Evolutionary conservation across 768 basidiomycete species (phyloP).

Genomic region (Daedalea quercina): DNA sequence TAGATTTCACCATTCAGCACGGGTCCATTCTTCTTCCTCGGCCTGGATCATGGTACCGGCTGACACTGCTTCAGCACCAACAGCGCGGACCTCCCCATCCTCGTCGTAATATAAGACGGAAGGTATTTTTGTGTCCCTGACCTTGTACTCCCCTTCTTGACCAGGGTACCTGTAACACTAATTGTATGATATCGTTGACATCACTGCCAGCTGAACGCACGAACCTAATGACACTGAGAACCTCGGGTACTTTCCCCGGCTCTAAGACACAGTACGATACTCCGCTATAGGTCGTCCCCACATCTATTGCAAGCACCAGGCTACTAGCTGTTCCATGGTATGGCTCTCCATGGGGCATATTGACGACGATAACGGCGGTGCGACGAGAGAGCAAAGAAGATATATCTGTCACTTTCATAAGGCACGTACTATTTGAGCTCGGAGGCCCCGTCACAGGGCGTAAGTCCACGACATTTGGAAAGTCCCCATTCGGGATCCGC

Average conservation of each 20-base stretch:
- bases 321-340: conserved; percentile 36
- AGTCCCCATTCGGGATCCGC: too few relatives aligned
- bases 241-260: conserved; percentile 27
- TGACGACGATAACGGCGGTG: background rate
- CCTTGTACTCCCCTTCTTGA: conserved; percentile 26
- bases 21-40: conserved; percentile 8
- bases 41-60: background rate
- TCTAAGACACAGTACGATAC: conserved; percentile 37
- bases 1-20: conserved; percentile 16
- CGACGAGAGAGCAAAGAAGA: background rate
- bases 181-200: background rate
- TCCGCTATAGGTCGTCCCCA: conserved; percentile 47
- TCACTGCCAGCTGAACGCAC: background rate
- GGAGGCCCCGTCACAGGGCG: too few relatives aligned
- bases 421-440: background rate
- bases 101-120: conserved; percentile 41
- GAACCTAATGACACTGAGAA: conserved; percentile 38
- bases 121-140: conserved; percentile 41
- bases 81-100: conserved; percentile 31
- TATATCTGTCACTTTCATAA: background rate
- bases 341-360: conserved; percentile 10
- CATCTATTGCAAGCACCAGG: conserved; percentile 44
- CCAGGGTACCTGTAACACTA: conserved; percentile 28
- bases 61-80: conserved; percentile 36
- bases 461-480: too few relatives aligned